Evolutionary conservation across 1,284 basidiomycete species (phyloP).

Genomic region (Tilletiaria anomala): DNA sequence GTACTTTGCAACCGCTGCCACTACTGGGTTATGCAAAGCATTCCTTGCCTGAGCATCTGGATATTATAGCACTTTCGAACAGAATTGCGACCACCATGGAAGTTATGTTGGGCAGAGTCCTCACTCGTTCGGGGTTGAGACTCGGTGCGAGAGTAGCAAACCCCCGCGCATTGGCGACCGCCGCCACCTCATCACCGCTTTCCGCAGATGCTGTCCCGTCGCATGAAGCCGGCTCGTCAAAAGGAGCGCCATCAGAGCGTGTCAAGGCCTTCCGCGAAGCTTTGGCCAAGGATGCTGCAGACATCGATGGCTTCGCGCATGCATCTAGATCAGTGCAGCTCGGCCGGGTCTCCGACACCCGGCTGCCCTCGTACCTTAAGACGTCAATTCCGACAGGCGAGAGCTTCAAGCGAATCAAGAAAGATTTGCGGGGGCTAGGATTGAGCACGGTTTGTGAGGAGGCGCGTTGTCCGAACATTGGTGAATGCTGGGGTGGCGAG

Average conservation of each 20-base stretch:
- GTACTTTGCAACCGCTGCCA: too few relatives aligned
- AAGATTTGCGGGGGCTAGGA: slow-evolving; percentile 76
- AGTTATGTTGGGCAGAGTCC: too few relatives aligned
- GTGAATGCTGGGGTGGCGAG: slow-evolving; percentile 91
- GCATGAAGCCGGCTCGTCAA: too few relatives aligned
- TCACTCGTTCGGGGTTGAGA: too few relatives aligned
- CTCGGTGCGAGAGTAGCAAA: too few relatives aligned
- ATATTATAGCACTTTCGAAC: too few relatives aligned
- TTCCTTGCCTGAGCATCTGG: too few relatives aligned
- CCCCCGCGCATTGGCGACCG: too few relatives aligned
- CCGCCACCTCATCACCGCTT: too few relatives aligned
- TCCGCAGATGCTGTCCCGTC: too few relatives aligned
- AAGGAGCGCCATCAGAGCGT: not conserved
- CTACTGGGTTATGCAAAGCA: too few relatives aligned
- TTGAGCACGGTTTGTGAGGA: slow-evolving; percentile 98
- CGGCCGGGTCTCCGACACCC: slow-evolving; percentile 38
- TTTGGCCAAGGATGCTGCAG: not conserved
- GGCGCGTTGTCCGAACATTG: slow-evolving; percentile 96
- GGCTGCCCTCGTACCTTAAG: slow-evolving; percentile 81
- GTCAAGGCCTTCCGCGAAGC: slow-evolving; percentile 1
- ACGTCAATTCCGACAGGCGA: slow-evolving; percentile 64
- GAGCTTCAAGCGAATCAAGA: slow-evolving; percentile 84
- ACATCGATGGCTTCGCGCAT: slow-evolving; percentile 2
- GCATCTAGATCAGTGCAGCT: slow-evolving; percentile 9
- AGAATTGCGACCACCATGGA: too few relatives aligned